A percentile compares a stretch with the other conserved stretches of the same genome.
Conservation (phyloP, 1,139 yeast genomes). For the Geotrichum cucujoidarum region DNA sequence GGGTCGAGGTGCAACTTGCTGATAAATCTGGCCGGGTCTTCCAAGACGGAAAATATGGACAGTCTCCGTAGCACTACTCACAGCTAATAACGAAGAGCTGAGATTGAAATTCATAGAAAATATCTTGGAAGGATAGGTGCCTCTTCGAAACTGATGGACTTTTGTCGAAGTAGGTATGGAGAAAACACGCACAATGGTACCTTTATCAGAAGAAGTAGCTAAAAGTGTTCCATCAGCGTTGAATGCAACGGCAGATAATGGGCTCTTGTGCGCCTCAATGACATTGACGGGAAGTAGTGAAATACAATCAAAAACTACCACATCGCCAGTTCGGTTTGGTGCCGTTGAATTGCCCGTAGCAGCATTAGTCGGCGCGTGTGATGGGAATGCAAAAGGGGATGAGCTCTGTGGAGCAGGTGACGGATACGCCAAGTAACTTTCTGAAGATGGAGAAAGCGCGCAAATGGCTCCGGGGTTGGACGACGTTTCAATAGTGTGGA, state of each 20-base stretch:
- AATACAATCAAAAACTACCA: slow-evolving; percentile 72
- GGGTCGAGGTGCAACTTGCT: slow-evolving; percentile 5
- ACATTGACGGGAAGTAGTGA: slow-evolving; percentile 81
- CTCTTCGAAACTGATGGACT: slow-evolving; percentile 85
- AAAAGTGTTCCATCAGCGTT: slow-evolving; percentile 76
- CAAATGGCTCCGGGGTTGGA: slow-evolving; percentile 54
- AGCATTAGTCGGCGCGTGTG: slow-evolving; percentile 22
- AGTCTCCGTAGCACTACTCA: slow-evolving; percentile 86
- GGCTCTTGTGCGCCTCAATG: slow-evolving; percentile 88
- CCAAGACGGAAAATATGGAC: slow-evolving; percentile 74
- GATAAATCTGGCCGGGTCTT: slow-evolving; percentile 18
- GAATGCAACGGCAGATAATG: slow-evolving; percentile 70
- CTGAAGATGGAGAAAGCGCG: slow-evolving; percentile 62
- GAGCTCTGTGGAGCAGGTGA: slow-evolving; percentile 54
- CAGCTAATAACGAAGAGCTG: slow-evolving; percentile 70
- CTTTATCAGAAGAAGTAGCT: slow-evolving; percentile 94
- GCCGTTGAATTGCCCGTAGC: slow-evolving; percentile 24
- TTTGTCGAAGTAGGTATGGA: slow-evolving; percentile 79
- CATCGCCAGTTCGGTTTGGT: slow-evolving; percentile 65
- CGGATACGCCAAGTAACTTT: slow-evolving; percentile 75
- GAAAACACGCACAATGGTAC: slow-evolving; percentile 86
- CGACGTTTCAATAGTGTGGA: slow-evolving; percentile 83
- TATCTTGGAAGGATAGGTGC: slow-evolving; percentile 89
- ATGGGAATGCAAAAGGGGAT: slow-evolving; percentile 30
- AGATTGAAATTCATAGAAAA: slow-evolving; percentile 75